phyloP scores from a whole-genome alignment of 108 stramenopile species.

The Hondaea fermentalgiana region DNA sequence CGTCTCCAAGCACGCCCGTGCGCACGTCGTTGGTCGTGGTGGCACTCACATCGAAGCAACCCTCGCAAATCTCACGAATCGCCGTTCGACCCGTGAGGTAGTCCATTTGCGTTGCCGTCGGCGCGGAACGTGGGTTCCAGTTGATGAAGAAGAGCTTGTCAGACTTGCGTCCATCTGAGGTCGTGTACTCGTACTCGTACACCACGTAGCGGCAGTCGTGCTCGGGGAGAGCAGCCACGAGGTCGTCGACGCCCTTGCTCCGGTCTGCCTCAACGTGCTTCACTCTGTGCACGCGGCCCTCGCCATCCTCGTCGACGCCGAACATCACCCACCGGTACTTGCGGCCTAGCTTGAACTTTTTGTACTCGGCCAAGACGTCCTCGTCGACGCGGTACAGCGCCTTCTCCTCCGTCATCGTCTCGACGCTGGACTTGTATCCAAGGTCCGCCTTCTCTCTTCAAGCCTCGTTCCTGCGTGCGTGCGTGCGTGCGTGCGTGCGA shows the following conservation, averaged over 20 bases:
- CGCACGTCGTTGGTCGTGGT: slow-evolving; percentile 2
- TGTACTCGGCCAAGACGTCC: background rate
- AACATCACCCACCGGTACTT: slow-evolving; percentile 21
- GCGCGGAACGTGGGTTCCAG: slow-evolving; percentile 42
- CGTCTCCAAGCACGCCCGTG: background rate
- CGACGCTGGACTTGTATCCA: too few species aligned
- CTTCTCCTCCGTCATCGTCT: background rate
- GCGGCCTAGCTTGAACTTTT: slow-evolving; percentile 1
- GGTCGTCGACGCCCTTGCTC: slow-evolving; percentile 20
- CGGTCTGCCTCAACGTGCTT: background rate
- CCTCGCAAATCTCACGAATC: slow-evolving; percentile 22
- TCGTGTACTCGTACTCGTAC: slow-evolving; percentile 45
- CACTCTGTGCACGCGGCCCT: background rate
- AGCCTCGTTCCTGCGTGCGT: too few species aligned
- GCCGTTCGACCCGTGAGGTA: slow-evolving; percentile 21
- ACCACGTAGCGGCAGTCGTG: slow-evolving; percentile 45
- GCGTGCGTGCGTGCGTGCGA: too few species aligned
- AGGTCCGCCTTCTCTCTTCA: too few species aligned
- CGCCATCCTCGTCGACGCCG: background rate
- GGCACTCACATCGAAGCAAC: background rate
- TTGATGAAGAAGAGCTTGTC: slow-evolving; percentile 45
- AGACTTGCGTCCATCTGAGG: slow-evolving; percentile 41
- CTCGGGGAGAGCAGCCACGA: slow-evolving; percentile 32
- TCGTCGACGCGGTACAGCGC: slow-evolving; percentile 7
- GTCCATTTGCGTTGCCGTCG: slow-evolving; percentile 44